A percentile compares a stretch with the other conserved stretches of the same genome.
These are phyloP conservation scores for Trichodelitschia bisporula DNA, from an alignment of 495 filamentous ascomycete species.

Conservation along the genomic window DNA sequence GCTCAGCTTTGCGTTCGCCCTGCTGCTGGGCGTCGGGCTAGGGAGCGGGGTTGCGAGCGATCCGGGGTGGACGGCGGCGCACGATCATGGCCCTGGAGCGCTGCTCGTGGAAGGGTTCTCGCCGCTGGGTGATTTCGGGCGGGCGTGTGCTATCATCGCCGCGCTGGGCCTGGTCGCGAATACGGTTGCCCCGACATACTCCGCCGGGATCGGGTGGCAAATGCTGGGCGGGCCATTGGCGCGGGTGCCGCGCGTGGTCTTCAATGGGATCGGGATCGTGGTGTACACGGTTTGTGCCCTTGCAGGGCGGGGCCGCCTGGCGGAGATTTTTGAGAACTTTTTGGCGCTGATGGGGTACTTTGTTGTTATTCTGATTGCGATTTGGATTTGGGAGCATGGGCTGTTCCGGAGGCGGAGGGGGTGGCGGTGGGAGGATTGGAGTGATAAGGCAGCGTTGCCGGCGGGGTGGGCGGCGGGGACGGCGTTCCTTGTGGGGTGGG, in stretches of 20 bases:
- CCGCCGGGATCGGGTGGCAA: slow-evolving; percentile 38
- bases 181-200: slow-evolving; percentile 40
- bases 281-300: slow-evolving; percentile 30
- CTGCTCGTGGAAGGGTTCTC: slow-evolving; percentile 41
- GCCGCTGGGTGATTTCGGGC: slow-evolving; percentile 39
- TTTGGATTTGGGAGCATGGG: slow-evolving; percentile 26
- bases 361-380: slow-evolving; percentile 27
- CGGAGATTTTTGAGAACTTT: slow-evolving; percentile 27
- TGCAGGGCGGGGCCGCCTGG: slow-evolving; percentile 25
- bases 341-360: slow-evolving; percentile 36
- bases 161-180: slow-evolving; percentile 51
- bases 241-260: slow-evolving; percentile 24
- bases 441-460: slow-evolving; percentile 13
- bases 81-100: slow-evolving; percentile 32
- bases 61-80: slow-evolving; percentile 26
- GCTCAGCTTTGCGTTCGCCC: slow-evolving; percentile 27
- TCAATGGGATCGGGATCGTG: slow-evolving; percentile 23
- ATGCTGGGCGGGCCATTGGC: slow-evolving; percentile 23
- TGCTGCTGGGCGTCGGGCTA: slow-evolving; percentile 48
- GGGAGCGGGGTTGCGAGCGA: slow-evolving; percentile 30
- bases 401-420: slow-evolving; percentile 22
- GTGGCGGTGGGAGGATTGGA: slow-evolving; percentile 20
- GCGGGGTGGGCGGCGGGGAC: slow-evolving; percentile 16
- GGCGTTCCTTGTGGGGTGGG: slow-evolving; percentile 19
- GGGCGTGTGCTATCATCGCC: slow-evolving; percentile 47